These are phyloP conservation scores for Viola odorata DNA, from an alignment of 345 rosid genomes.

Conservation along the genomic window DNA sequence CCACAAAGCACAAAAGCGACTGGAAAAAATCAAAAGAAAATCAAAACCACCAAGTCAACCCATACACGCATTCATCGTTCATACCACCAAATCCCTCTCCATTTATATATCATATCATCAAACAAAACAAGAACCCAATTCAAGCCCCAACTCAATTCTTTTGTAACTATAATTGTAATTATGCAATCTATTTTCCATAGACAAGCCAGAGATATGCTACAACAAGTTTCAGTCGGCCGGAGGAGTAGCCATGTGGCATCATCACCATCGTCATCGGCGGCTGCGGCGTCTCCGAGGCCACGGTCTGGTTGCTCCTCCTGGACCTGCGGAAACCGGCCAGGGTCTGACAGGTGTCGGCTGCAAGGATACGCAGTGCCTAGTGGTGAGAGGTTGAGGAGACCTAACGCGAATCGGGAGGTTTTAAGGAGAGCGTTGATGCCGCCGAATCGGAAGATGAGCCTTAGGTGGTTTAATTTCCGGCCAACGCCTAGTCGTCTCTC, in stretches of 20 bases:
- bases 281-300: constrained; percentile 1
- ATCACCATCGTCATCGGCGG: not conserved
- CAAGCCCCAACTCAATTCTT: too few species aligned
- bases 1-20: too few species aligned
- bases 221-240: not conserved
- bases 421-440: constrained; percentile 35
- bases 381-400: constrained; percentile 17
- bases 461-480: constrained; percentile 39
- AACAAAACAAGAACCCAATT: not conserved
- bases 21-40: too few species aligned
- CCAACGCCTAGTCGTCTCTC: constrained; percentile 41
- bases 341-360: constrained; percentile 24
- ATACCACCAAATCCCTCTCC: too few species aligned
- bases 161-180: not conserved
- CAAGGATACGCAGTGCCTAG: constrained; percentile 32
- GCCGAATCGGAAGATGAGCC: constrained; percentile 18
- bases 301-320: constrained; percentile 1
- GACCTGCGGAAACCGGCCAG: constrained; percentile 26
- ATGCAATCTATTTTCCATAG: constrained; percentile 7
- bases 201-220: not conserved
- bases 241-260: not conserved
- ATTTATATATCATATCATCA: not conserved
- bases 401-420: constrained; percentile 25
- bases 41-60: too few species aligned
- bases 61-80: too few species aligned